phyloP scores from a whole-genome alignment of 148 eudicot species.

The Rhododendron williamsianum region DNA sequence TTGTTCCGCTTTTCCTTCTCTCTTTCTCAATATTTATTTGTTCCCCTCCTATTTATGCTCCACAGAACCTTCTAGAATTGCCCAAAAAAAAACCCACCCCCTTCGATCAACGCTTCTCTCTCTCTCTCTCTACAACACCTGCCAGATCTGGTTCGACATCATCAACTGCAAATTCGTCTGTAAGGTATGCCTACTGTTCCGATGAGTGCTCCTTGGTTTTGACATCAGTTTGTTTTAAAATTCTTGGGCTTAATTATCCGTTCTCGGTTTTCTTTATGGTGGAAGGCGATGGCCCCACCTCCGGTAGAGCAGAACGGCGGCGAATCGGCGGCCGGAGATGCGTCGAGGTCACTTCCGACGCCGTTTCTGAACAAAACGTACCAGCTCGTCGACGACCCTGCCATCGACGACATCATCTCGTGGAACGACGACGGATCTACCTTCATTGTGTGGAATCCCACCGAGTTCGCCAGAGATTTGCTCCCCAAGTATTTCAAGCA shows the following conservation, averaged over 20 bases:
- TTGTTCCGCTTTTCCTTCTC: not conserved
- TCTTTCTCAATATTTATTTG: not conserved
- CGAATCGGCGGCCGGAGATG: constrained; percentile 30
- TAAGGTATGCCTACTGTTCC: not conserved
- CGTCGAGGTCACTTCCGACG: constrained; percentile 62
- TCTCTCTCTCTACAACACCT: not conserved
- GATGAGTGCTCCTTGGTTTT: not conserved
- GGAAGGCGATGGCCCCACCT: constrained; percentile 32
- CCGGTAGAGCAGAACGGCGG: constrained; percentile 36
- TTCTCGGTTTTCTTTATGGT: not conserved
- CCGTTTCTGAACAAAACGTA: constrained; percentile 85
- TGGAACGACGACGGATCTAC: constrained; percentile 94
- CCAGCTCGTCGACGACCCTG: constrained; percentile 69
- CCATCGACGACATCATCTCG: constrained; percentile 71
- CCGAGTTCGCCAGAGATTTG: constrained; percentile 90
- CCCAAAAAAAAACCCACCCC: not conserved
- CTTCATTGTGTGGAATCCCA: constrained; percentile 83
- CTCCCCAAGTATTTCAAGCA: constrained; percentile 89
- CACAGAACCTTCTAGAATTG: constrained; percentile 16
- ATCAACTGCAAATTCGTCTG: not conserved
- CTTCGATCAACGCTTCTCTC: not conserved
- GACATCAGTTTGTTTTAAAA: not conserved
- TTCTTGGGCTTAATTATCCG: not conserved
- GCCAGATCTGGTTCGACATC: not conserved
- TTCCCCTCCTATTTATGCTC: not conserved